Evolutionary conservation across 2,329 filamentous ascomycete species (phyloP), one percentile per base, ranked within the genome.

Genomic region (Diaporthe australafricana): DNA sequence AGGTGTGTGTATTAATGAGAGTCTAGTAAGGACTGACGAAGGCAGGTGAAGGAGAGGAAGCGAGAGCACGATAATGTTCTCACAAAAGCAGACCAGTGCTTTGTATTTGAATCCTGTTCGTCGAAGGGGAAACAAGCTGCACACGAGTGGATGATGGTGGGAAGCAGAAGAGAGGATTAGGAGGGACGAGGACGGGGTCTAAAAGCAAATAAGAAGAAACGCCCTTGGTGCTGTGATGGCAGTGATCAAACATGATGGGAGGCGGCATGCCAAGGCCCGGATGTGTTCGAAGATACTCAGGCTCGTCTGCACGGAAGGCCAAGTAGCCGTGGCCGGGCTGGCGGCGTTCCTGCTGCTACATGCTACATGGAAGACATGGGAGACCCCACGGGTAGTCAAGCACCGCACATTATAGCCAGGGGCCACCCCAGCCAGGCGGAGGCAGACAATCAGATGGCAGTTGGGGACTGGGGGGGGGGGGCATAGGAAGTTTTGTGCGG

Each of bases 31-130:
- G 71, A 75, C 71, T 32, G 73, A 74, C 68, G 67, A 73, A 55
- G 47, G 57, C 47, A 50, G 68, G 68, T 30, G 42, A 27, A 70
- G 70, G 71, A 77, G 79, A 80, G 75, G 77, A 81, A 81, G 76
- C 73, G 77, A 78, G 76, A 76, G 76, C 77, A 75, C 77, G 78
- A 79, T 79, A 78, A 79, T 79, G 79, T 81, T 81, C 79, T 79
- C 77, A 76, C 76, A 73, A 80, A 85, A 86, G 84, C 85, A 85
- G 84, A 86, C 85, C 85, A 85, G 85, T 82, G 85, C 85, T 87
- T 86, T 81, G 79, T 77, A 74, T 78, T 76, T 76, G 74, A 75
- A 78, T 65, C 60, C 60, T 65, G 60, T 65, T 50, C 60, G 60
- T 65, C 60, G 60, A 74, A 77, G 81, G 80, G 78, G 77, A 77